Base-by-base conservation (phyloP, 305 asterid genomes). In the Fraxinus paxiana region DNA sequence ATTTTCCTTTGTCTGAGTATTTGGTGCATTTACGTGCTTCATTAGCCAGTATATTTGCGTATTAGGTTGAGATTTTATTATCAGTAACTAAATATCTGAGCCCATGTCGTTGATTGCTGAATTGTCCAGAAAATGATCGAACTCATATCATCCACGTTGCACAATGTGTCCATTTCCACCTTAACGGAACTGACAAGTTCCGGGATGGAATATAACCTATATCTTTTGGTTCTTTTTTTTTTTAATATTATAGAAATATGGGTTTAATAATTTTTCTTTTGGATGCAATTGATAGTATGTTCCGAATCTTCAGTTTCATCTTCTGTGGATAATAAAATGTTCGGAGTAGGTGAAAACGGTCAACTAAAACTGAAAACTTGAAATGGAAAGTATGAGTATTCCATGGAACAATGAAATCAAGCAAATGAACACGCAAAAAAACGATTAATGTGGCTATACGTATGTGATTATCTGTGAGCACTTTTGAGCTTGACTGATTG, bases 111-210 rank as follows among this genome's bases (percentile, higher is more conserved):
- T 79, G 61, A 70, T 30, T 79, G 75, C 72, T 65, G 63, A 61
- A 12, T 26, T 37, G 18, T 17, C 67, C 59, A 0, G 77, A 70
- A 80, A 73, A 35, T 46, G 69, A 46, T 79, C 26, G 59, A 17
- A 81, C 59, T 72, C 80, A 78, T 63, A 81, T 30, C 83, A 82
- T 73, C 85, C 59, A 26, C 17, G 31, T n/a, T 26, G 41, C 28
- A 17, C 15, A 71, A 65, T 61, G 41, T 75, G 28, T 48, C 31
- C 65, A 20, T 69, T 82, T 30, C 31, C 37, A 74, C 81, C 82
- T 63, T 22, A 67, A 63, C 41, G 76, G 82, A 82, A 81, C 77
- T 54, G 81, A 20, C 78, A 37, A 12, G 85, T 63, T 77, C 74
- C 37, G 13, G 75, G 24, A 61, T 63, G 22, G 34, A 46, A 75